A percentile compares a stretch with the other conserved stretches of the same genome.
Conservation (phyloP, 208 protist species). For the Wallacemonas rigidus region DNA sequence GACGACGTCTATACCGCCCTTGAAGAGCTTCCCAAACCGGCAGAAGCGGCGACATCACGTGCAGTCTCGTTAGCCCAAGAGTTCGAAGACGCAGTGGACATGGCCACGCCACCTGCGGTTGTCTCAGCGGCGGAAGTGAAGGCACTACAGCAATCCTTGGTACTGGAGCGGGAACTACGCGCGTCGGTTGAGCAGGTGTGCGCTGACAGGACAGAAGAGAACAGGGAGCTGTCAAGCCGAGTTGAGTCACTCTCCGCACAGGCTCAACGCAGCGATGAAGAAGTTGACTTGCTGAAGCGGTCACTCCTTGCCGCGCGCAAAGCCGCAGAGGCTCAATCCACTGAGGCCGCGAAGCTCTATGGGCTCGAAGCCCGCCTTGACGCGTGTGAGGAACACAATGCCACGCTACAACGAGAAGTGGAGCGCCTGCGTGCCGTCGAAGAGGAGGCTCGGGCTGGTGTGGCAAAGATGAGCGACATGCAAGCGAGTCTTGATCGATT, state of each 20-base stretch:
- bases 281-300: conserved; percentile 36
- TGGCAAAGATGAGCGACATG: conserved; percentile 12
- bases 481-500: conserved; percentile 16
- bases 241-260: conserved; percentile 20
- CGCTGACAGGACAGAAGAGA: conserved; percentile 29
- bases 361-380: conserved; percentile 61
- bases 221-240: conserved; percentile 25
- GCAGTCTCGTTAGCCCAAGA: conserved; percentile 3
- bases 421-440: conserved; percentile 13
- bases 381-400: conserved; percentile 31
- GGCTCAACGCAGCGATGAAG: conserved; percentile 38
- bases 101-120: neutral
- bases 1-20: conserved; percentile 19
- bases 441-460: neutral
- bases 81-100: neutral
- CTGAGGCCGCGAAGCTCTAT: conserved; percentile 47
- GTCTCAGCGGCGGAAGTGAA: conserved; percentile 1
- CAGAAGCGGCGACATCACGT: neutral
- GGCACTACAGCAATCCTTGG: conserved; percentile 17
- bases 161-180: conserved; percentile 19
- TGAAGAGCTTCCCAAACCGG: neutral
- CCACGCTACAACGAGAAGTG: conserved; percentile 22
- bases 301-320: conserved; percentile 46
- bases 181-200: conserved; percentile 16
- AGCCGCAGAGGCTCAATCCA: conserved; percentile 46